Percentiles rank a stretch among this genome's conserved stretches.
Evolutionary conservation across 352 stramenopile species (phyloP).

Genomic region (Pythium vanterpoolii): DNA sequence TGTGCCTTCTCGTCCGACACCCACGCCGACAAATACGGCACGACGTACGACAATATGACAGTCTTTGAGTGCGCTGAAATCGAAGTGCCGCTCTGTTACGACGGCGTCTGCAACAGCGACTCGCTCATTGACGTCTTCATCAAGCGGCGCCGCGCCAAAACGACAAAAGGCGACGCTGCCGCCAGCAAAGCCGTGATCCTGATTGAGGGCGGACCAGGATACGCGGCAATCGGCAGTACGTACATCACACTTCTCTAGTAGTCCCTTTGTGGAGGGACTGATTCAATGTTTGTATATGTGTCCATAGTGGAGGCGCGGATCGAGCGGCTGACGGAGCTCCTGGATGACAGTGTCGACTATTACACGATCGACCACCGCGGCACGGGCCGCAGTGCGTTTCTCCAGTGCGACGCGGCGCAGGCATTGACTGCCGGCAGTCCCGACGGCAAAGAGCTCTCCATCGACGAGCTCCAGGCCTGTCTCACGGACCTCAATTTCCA

Average conservation of each 20-base stretch:
- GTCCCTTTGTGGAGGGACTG: neutral
- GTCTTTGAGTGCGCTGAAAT: slow-evolving; percentile 62
- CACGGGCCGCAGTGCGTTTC: slow-evolving; percentile 26
- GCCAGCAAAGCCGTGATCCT: slow-evolving; percentile 9
- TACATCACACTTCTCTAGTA: neutral
- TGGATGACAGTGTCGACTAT: slow-evolving; percentile 18
- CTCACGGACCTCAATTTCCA: slow-evolving; percentile 26
- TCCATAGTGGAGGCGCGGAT: neutral
- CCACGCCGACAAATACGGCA: neutral
- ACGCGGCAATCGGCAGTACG: slow-evolving; percentile 12
- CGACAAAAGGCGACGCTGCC: neutral
- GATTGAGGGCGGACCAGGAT: slow-evolving; percentile 12
- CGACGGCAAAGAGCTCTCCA: slow-evolving; percentile 6
- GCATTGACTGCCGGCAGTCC: slow-evolving; percentile 21
- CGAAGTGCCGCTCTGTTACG: slow-evolving; percentile 68
- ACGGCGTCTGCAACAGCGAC: slow-evolving; percentile 55
- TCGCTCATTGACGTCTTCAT: slow-evolving; percentile 49
- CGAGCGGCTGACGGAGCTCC: neutral
- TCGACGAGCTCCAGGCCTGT: slow-evolving; percentile 22
- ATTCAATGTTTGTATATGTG: neutral
- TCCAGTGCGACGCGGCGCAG: slow-evolving; percentile 26
- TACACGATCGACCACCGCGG: slow-evolving; percentile 37
- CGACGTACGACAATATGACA: neutral
- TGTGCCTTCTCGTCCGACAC: slow-evolving; percentile 36
- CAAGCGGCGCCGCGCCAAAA: slow-evolving; percentile 24